A percentile compares a stretch with the other conserved stretches of the same genome.
Conservation (phyloP, 2,329 filamentous ascomycete species). For the Beauveria sp. region DNA sequence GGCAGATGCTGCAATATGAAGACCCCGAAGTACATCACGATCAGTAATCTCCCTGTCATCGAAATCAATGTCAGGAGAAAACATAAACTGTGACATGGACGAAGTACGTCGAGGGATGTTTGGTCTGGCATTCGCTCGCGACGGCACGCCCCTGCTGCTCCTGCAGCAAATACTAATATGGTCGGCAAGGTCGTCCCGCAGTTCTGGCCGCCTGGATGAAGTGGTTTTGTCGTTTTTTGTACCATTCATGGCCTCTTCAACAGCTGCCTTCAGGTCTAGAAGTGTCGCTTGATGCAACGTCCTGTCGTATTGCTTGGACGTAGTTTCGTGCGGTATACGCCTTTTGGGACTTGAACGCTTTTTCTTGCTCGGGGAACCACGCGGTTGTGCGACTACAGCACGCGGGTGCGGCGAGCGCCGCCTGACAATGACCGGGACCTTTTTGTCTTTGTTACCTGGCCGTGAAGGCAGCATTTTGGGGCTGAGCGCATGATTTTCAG, state of each 20-base stretch:
- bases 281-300: background rate
- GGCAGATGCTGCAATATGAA: conserved; percentile 48
- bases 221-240: background rate
- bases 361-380: background rate
- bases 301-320: conserved; percentile 6
- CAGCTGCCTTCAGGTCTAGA: background rate
- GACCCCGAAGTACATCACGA: conserved; percentile 44
- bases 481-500: conserved; percentile 8
- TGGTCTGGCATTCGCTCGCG: conserved; percentile 21
- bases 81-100: conserved; percentile 22
- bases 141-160: conserved; percentile 17
- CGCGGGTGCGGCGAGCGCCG: background rate
- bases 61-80: conserved; percentile 20
- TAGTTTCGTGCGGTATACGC: conserved; percentile 3
- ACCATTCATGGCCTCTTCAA: background rate
- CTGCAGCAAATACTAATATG: conserved; percentile 18
- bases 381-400: background rate
- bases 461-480: conserved; percentile 8
- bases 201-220: background rate
- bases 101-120: conserved; percentile 29
- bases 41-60: conserved; percentile 36
- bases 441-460: background rate
- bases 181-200: background rate
- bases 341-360: background rate
- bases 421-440: background rate